Evolutionary conservation across 1,139 yeast species (phyloP).

Genomic region (Arxiozyma bovina): DNA sequence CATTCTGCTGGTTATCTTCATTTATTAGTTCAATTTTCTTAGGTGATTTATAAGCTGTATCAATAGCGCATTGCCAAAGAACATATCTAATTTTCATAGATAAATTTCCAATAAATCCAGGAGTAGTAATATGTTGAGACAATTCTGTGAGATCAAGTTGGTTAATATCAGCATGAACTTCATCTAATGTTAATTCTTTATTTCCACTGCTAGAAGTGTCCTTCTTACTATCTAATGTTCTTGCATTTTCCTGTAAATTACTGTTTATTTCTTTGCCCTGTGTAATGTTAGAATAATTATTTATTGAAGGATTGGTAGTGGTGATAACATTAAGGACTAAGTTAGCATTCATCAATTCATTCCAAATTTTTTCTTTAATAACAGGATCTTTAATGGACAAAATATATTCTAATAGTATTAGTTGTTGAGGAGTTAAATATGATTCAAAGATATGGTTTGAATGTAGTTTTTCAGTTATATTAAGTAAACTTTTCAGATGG

Average conservation of each 20-base stretch:
- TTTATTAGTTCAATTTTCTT: conserved; percentile 15
- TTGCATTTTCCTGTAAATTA: conserved; percentile 10
- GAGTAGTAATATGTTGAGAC: conserved; percentile 39
- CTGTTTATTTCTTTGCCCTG: conserved; percentile 2
- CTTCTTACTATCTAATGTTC: conserved; percentile 2
- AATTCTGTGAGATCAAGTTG: conserved; percentile 32
- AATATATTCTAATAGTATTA: conserved; percentile 43
- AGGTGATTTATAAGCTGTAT: conserved; percentile 36
- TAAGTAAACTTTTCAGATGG: conserved; percentile 31
- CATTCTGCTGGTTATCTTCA: conserved; percentile 20
- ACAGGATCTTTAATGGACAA: conserved; percentile 25
- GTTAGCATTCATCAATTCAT: conserved; percentile 46
- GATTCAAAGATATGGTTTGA: conserved; percentile 44
- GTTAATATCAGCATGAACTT: conserved; percentile 20
- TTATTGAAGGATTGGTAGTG: conserved; percentile 4
- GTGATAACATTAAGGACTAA: conserved; percentile 34
- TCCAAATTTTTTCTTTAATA: conserved; percentile 39
- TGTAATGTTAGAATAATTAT: not conserved
- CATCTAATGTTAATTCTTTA: conserved; percentile 7
- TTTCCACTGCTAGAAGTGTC: conserved; percentile 16
- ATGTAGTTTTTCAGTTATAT: conserved; percentile 43
- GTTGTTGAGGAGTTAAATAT: conserved; percentile 56
- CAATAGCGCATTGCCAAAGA: conserved; percentile 68
- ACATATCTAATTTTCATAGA: conserved; percentile 61
- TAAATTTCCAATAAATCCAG: conserved; percentile 42